Evolutionary conservation across 1,139 yeast genomes (phyloP).

Genomic region (Oligophagozyma castellii): DNA sequence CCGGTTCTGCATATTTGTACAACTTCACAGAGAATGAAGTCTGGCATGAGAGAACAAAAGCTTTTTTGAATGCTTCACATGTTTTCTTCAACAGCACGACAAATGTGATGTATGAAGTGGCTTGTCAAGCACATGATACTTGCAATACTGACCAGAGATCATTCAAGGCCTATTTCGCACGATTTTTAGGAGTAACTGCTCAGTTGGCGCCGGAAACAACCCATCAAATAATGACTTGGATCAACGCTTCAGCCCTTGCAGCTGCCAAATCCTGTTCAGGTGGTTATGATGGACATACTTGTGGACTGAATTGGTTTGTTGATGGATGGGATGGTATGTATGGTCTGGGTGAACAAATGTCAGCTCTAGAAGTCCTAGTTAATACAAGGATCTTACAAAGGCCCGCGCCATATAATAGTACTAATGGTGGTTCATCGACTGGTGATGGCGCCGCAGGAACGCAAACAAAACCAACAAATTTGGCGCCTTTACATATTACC

Average conservation of each 20-base stretch:
- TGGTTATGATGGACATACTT: constrained; percentile 78
- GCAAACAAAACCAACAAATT: constrained; percentile 24
- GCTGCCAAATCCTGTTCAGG: constrained; percentile 80
- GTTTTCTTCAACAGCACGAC: constrained; percentile 39
- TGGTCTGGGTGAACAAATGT: constrained; percentile 93
- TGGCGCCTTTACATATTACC: constrained; percentile 37
- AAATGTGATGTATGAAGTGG: constrained; percentile 60
- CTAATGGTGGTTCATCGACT: constrained; percentile 45
- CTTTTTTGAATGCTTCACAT: constrained; percentile 38
- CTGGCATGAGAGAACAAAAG: constrained; percentile 54
- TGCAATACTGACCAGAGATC: constrained; percentile 88
- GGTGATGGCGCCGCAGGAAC: constrained; percentile 54
- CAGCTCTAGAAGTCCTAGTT: constrained; percentile 68
- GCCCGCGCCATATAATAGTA: constrained; percentile 45
- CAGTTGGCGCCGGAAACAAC: constrained; percentile 52
- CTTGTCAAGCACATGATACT: constrained; percentile 50
- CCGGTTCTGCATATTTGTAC: constrained; percentile 76
- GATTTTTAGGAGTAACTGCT: constrained; percentile 67
- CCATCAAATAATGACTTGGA: constrained; percentile 35
- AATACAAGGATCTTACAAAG: constrained; percentile 41
- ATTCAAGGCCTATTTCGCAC: constrained; percentile 68
- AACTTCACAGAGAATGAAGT: constrained; percentile 52
- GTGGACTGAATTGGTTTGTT: constrained; percentile 71
- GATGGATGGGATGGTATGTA: constrained; percentile 64
- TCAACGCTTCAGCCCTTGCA: constrained; percentile 55